Conservation (phyloP, 225 moss, liverwort and hornwort genomes). For the Neckera pumila region DNA sequence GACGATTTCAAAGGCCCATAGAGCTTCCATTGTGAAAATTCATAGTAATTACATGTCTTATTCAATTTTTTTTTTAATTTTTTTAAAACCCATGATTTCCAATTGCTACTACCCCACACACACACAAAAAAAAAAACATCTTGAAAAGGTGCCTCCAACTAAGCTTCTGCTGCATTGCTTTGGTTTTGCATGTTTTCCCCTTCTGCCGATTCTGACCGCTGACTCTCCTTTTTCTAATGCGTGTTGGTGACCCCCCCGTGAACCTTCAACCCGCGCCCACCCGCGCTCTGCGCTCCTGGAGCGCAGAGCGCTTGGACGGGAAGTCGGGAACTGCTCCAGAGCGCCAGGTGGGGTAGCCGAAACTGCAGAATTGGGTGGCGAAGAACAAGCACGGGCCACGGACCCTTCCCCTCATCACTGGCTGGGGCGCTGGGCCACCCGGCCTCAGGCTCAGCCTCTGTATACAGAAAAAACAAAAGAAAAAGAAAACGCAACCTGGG, state of each 20-base stretch:
- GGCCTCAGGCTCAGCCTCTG: neutral
- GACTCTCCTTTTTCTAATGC: neutral
- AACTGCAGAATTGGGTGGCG: neutral
- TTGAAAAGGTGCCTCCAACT: no score
- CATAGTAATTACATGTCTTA: neutral
- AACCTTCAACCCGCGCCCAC: neutral
- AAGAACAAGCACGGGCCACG: neutral
- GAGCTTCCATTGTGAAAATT: neutral
- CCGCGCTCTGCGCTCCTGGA: no score
- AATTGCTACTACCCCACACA: no score
- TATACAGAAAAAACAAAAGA: neutral
- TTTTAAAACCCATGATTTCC: no score
- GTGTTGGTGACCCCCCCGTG: neutral
- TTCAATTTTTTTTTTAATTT: neutral
- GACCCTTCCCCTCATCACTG: neutral
- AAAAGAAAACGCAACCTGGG: neutral
- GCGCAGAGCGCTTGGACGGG: neutral
- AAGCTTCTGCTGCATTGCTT: no score
- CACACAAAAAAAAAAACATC: no score
- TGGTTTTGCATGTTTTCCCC: neutral
- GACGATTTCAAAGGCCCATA: fast-evolving
- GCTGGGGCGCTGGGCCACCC: neutral
- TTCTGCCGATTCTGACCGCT: neutral
- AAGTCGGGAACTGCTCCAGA: neutral
- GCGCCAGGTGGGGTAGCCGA: neutral